These are phyloP conservation scores for Multifurca ochricompacta DNA, from an alignment of 768 basidiomycete species.

Conservation along the genomic window DNA sequence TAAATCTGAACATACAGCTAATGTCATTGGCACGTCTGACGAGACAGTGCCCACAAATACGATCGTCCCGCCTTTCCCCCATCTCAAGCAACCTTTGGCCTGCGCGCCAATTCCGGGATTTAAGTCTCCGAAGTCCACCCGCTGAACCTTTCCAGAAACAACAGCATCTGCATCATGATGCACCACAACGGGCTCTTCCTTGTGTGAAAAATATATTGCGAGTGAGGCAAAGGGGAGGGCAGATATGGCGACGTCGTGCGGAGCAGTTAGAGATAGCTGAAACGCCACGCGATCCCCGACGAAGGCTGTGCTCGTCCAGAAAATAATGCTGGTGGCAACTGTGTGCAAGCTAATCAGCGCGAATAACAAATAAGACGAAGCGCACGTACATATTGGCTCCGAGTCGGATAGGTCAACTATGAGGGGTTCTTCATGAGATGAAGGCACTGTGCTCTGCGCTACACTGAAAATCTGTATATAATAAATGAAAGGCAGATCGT, in stretches of 20 bases:
- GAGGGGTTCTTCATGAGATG: conserved; percentile 46
- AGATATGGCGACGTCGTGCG: conserved; percentile 40
- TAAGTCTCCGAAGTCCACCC: conserved; percentile 42
- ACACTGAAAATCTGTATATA: neutral
- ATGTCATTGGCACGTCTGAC: conserved; percentile 39
- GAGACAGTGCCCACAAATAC: conserved; percentile 56
- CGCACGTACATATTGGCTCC: conserved; percentile 51
- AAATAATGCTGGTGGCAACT: conserved; percentile 64
- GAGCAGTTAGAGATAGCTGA: conserved; percentile 61
- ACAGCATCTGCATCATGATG: conserved; percentile 30
- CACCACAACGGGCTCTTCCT: conserved; percentile 43
- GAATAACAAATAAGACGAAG: conserved; percentile 9
- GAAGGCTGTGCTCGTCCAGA: conserved; percentile 59
- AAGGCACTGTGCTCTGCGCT: conserved; percentile 62
- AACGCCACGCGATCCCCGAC: conserved; percentile 61
- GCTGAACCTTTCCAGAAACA: conserved; percentile 27
- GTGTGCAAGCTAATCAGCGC: neutral
- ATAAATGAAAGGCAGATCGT: conserved; percentile 9
- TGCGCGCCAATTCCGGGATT: conserved; percentile 19
- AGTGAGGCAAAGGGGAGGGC: conserved; percentile 56
- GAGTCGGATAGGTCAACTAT: conserved; percentile 57
- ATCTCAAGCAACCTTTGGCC: conserved; percentile 43
- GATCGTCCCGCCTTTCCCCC: conserved; percentile 44
- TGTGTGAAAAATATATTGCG: conserved; percentile 49
- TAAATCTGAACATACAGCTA: conserved; percentile 41